A percentile compares a stretch with the other conserved stretches of the same genome.
Conservation (phyloP, 208 protist species). For the Leptomonas seymouri region DNA sequence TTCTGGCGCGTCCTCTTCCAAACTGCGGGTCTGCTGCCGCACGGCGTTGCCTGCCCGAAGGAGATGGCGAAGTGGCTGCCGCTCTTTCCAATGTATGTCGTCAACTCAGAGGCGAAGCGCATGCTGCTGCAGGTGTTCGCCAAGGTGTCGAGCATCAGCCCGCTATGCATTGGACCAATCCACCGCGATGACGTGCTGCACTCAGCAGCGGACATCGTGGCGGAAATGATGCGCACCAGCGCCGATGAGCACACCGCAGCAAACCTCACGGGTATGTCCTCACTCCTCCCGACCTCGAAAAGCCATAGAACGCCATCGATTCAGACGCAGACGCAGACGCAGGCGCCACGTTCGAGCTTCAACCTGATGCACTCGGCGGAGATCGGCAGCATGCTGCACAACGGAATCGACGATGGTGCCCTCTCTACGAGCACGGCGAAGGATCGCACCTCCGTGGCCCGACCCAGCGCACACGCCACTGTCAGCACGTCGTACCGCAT, state of each 20-base stretch:
- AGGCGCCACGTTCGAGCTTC: background rate
- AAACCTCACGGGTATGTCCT: background rate
- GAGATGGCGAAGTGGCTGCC: constrained; percentile 56
- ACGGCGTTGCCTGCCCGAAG: constrained; percentile 40
- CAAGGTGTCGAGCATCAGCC: constrained; percentile 19
- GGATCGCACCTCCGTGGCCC: background rate
- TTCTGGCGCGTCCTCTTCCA: constrained; percentile 59
- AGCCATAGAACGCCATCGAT: too few relatives aligned
- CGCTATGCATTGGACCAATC: constrained; percentile 33
- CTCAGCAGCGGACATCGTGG: constrained; percentile 17
- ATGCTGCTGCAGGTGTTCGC: constrained; percentile 48
- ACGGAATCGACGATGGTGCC: too few relatives aligned
- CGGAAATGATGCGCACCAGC: background rate
- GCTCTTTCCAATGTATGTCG: constrained; percentile 56
- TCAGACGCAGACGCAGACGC: too few relatives aligned
- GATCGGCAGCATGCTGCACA: background rate
- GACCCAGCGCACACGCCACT: too few relatives aligned
- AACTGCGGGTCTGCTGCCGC: constrained; percentile 51
- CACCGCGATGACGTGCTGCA: constrained; percentile 39
- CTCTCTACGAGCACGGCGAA: background rate
- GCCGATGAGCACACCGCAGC: background rate
- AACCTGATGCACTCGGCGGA: background rate
- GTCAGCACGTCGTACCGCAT: background rate
- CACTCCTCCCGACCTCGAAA: too few relatives aligned
- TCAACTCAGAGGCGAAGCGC: constrained; percentile 45